Evolutionary conservation across 345 rosid genomes (phyloP), one percentile per base, ranked within the genome.

Genomic region (Geranium rotundifolium): DNA sequence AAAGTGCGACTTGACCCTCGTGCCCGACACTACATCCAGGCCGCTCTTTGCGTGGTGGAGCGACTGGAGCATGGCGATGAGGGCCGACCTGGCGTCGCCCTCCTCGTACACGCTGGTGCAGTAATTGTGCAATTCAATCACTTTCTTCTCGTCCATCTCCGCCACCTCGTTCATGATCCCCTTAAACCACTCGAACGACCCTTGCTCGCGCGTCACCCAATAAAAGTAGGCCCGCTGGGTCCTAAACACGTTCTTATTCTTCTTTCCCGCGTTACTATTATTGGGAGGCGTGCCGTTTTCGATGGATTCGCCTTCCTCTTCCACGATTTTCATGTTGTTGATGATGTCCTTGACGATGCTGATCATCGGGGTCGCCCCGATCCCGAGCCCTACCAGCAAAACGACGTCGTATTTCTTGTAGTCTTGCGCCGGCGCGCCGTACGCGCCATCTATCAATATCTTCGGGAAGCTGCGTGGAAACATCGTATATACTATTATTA

Each of bases 161-260:
- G 96, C 80, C n/a, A 88, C 91, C 73, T 91, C 97, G 27, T 88
- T 76, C 97, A 91, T 91, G 29, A 91, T 80, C 58, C 93, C 96
- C 67, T 88, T 91, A 71, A 91, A 91, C 97, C 97, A 91, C 60
- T 91, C 96, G 69, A 88, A 91, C 4, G 97, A 91, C 13, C 97
- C 97, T 59, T 91, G 97, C 17, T 91, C 97, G 10, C 96, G 65
- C 1, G 97, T 91, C 30, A 88, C 96, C 96, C 96, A 91, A 12
- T 91, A 91, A 84, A 88, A 91, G 74, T 88, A 91, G 13, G 97
- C 96, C 65, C 84, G 88, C 34, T 59, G 73, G 6, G 91, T 84
- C 74, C 50, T 84, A 79, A 90, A 82, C 59, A 69, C 63, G n/a
- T 74, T 54, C 17, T 34, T 64, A 50, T 37, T 60, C 8, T 59